phyloP scores from a whole-genome alignment of 352 stramenopile species.

The Pythium dissimile region DNA sequence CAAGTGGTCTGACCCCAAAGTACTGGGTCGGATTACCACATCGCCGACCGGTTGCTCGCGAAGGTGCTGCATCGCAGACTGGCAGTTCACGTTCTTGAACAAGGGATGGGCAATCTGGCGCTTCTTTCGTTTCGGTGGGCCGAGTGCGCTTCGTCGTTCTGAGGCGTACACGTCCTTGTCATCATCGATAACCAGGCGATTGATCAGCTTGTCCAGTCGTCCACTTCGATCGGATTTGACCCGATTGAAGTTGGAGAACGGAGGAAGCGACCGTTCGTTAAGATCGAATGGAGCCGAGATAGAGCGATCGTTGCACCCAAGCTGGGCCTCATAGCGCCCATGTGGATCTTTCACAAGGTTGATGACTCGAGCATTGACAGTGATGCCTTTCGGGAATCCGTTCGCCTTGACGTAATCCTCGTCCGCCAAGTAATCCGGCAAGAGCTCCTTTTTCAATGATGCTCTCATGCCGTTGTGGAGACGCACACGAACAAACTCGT shows the following conservation, averaged over 20 bases:
- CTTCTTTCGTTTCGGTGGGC: slow-evolving; percentile 73
- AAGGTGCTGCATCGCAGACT: slow-evolving; percentile 76
- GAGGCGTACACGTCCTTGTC: slow-evolving; percentile 45
- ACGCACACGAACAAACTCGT: slow-evolving; percentile 77
- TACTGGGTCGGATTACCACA: slow-evolving; percentile 84
- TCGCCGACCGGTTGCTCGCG: slow-evolving; percentile 76
- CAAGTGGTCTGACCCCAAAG: slow-evolving; percentile 76
- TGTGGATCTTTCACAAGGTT: slow-evolving; percentile 65
- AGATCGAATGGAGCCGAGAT: slow-evolving; percentile 72
- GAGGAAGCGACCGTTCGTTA: slow-evolving; percentile 49
- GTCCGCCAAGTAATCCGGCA: slow-evolving; percentile 75
- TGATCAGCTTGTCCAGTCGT: slow-evolving; percentile 74
- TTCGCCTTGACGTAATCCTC: slow-evolving; percentile 24
- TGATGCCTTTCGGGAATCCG: slow-evolving; percentile 78
- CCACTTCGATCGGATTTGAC: slow-evolving; percentile 66
- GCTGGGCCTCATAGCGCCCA: slow-evolving; percentile 67
- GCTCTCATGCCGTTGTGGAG: slow-evolving; percentile 84
- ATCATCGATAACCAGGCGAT: slow-evolving; percentile 68
- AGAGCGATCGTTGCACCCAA: slow-evolving; percentile 73
- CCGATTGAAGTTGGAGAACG: slow-evolving; percentile 47
- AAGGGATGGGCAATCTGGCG: slow-evolving; percentile 82
- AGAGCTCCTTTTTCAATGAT: slow-evolving; percentile 63
- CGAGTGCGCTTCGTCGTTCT: slow-evolving; percentile 23
- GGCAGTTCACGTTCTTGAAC: slow-evolving; percentile 88
- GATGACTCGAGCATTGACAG: slow-evolving; percentile 85